Evolutionary conservation across 805 yeast species (phyloP), one percentile per base, ranked within the genome.

Genomic region (Candida sakaeoensis): DNA sequence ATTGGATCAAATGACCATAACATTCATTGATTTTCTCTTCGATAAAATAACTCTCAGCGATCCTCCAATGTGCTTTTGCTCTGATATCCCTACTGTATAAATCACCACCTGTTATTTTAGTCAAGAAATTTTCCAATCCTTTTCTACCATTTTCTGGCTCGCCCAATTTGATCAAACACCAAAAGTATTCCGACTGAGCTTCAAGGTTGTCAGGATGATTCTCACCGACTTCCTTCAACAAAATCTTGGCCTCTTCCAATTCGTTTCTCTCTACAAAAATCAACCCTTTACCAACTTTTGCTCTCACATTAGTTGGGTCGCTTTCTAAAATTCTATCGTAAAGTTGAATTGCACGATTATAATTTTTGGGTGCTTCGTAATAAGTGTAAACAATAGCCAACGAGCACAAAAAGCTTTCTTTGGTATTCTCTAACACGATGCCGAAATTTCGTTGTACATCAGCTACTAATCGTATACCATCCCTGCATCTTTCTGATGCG

Each of bases 301-400:
- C 95, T 34, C 70, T 72, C 4, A 73, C 61, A 49, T 80, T 77
- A 4, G 58, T 51, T 4, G 74, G 71, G 42, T 62, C 65, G 3
- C 51, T 52, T 13, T 45, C 47, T 18, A 87, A 65, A 3, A 89
- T 77, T 17, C 68, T 63, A 26, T 84, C 83, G 58, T 83, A 93
- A 12, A 89, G 58, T 36, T 77, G 77, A 21, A 83, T 54, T 0
- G 99, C 98, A 18, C 81, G 70, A 2, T 76, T 69, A 53, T 78
- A 87, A 60, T 91, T 85, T 58, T 88, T 88, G 8, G 98, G 99
- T 0, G 97, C 85, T 57, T 91, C 96, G 53, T 81, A 75, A 54
- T 86, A 83, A 0, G 95, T 85, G 54, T 89, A 86, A 1, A 84
- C 73, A 0, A 80, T 75, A 0, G 93, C 98, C 40, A 86, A 67